A percentile compares a stretch with the other conserved stretches of the same genome.
Evolutionary conservation across 2,329 filamentous ascomycete genomes (phyloP).

Genomic region (Fusarium sp.): DNA sequence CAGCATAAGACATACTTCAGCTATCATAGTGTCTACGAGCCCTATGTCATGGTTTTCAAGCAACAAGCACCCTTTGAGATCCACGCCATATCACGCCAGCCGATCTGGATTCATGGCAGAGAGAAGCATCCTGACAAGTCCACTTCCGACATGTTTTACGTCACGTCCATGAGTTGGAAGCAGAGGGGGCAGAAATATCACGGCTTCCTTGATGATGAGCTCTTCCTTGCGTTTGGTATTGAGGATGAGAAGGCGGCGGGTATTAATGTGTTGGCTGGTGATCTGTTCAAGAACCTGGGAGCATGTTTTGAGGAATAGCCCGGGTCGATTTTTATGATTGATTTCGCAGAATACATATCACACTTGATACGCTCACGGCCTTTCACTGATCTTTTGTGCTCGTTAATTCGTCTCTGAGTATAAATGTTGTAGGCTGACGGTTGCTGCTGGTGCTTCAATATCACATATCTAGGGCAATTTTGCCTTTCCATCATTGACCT

Average conservation of each 20-base stretch:
- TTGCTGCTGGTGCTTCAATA: background rate
- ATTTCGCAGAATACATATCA: background rate
- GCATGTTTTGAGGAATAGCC: constrained; percentile 33
- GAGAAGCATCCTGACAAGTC: constrained; percentile 40
- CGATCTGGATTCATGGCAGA: constrained; percentile 67
- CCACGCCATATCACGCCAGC: constrained; percentile 59
- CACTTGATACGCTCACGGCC: background rate
- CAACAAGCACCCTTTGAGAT: constrained; percentile 60
- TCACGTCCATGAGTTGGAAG: constrained; percentile 68
- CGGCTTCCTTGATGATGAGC: constrained; percentile 65
- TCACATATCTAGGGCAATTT: too few species aligned
- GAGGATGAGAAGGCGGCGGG: constrained; percentile 61
- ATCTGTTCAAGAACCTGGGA: constrained; percentile 56
- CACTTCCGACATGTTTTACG: constrained; percentile 66
- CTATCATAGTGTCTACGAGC: constrained; percentile 65
- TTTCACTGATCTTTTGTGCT: background rate
- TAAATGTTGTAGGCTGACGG: background rate
- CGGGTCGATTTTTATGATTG: background rate
- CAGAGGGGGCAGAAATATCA: constrained; percentile 58
- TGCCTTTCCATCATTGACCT: background rate
- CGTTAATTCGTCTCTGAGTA: background rate
- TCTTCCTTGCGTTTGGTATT: constrained; percentile 66
- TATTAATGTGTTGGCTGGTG: constrained; percentile 62
- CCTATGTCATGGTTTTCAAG: constrained; percentile 63
- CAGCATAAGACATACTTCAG: constrained; percentile 63